Evolutionary conservation across 148 eudicot species (phyloP).

Genomic region (Silene uniflora): DNA sequence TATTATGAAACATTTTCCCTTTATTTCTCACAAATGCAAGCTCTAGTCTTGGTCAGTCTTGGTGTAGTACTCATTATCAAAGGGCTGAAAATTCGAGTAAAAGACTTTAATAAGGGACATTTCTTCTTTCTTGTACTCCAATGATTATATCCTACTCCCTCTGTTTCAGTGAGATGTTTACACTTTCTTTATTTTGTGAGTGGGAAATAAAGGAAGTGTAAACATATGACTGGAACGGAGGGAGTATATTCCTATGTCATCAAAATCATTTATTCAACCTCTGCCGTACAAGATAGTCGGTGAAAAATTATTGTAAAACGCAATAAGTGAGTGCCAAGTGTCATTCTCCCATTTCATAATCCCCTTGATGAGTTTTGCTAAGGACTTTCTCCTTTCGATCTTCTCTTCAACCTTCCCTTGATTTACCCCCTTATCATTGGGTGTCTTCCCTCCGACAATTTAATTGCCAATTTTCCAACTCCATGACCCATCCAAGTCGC

Average conservation of each 20-base stretch:
- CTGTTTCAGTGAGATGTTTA: too few species aligned
- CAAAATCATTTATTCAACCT: neutral
- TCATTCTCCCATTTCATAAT: slow-evolving; percentile 20
- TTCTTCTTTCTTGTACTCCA: neutral
- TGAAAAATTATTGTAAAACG: neutral
- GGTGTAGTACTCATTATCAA: too few species aligned
- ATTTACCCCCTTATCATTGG: neutral
- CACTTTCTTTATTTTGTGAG: too few species aligned
- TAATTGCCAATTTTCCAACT: slow-evolving; percentile 4
- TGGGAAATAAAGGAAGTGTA: too few species aligned
- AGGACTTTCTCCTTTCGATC: too few species aligned
- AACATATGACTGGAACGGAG: too few species aligned
- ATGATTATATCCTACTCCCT: neutral
- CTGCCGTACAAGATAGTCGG: neutral
- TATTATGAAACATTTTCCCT: too few species aligned
- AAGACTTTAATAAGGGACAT: neutral
- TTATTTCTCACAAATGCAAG: too few species aligned
- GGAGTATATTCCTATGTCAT: neutral
- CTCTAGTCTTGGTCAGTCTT: too few species aligned
- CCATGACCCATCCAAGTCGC: slow-evolving; percentile 24
- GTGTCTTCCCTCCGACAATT: slow-evolving; percentile 11
- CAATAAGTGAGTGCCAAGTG: neutral
- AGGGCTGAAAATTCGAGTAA: too few species aligned
- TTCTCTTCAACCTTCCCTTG: neutral
- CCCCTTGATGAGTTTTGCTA: neutral